Base-by-base conservation (phyloP, 352 stramenopile genomes). In the Saprolegnia diclina region DNA sequence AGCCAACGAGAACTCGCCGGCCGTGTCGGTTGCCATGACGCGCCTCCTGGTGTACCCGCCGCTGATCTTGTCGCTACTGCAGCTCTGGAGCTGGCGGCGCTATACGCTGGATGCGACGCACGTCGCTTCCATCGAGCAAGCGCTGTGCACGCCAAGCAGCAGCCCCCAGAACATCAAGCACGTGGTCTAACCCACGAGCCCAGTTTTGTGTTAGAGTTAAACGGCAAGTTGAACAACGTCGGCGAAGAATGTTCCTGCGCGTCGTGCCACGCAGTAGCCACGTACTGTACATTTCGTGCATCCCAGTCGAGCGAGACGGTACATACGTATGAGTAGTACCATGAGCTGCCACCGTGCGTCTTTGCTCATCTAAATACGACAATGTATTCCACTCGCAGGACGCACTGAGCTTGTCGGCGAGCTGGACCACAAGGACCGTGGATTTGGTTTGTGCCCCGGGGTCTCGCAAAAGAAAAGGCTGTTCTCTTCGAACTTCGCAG, bases 21-120 rank as follows among this genome's bases (percentile, higher is more conserved):
- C 0, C 10, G 42, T 61, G 19, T 9, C 14, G n/a, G 35, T 5
- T 9, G 44, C 62, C 19, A 56, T 68, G 62, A 24, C 63, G 14
- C 62, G 63, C 4, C 35, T 68, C 5, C 62, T 68, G 4, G 26
- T 68, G 19, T 16, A 13, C 18, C 62, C 62, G 6, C 62, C 62
- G 7, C 29, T 68, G 10, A 18, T 68, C 10, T n/a, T 68, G 6
- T 37, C 29, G 14, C 11, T 19, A 2, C 9, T 68, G 26, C 62
- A 68, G 21, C 22, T 59, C 5, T 68, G 50, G 45, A 68, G 62
- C 46, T 68, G 62, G 62, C 29, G 50, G 10, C 38, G 32, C 40
- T 68, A 68, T 26, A 61, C 40, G 16, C 62, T 68, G 9, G n/a
- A 59, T 24, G 35, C 52, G 11, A n/a, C 11, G 13, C 11, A 59